These are phyloP conservation scores for Pigoraptor vietnamica DNA, from an alignment of 78 protist species.

Conservation along the genomic window DNA sequence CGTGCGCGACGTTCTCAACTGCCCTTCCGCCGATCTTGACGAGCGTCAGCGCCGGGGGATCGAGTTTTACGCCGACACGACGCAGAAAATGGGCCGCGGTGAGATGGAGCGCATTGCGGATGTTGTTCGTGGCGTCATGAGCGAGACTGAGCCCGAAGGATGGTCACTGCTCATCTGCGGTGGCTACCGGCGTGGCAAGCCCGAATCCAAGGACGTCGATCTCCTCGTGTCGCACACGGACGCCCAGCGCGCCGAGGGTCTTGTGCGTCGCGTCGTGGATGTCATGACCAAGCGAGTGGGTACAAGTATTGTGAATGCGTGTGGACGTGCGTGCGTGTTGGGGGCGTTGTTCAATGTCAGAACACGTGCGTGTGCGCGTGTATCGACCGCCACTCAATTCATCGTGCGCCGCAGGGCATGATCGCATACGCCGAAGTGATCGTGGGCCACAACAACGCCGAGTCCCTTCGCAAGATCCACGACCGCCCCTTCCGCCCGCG, in stretches of 20 bases:
- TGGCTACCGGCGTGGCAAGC: not conserved
- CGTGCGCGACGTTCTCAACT: not conserved
- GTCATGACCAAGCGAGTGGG: not conserved
- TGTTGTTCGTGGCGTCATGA: not conserved
- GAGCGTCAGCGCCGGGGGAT: not conserved
- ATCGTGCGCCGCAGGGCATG: not conserved
- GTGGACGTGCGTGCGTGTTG: no score
- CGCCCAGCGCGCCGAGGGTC: not conserved
- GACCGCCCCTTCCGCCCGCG: not conserved
- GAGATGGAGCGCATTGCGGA: not conserved
- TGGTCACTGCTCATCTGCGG: not conserved
- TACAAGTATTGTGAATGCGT: no score
- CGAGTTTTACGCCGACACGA: not conserved
- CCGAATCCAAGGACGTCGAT: not conserved
- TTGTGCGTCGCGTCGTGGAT: not conserved
- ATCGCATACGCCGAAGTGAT: not conserved
- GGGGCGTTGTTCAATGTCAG: not conserved
- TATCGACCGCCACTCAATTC: not conserved
- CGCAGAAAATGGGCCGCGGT: not conserved
- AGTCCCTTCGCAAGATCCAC: not conserved
- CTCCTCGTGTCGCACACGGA: not conserved
- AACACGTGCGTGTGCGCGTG: no score
- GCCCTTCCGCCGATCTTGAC: not conserved
- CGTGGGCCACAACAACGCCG: not conserved
- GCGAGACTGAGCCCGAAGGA: not conserved